phyloP scores from a whole-genome alignment of 345 rosid species.

The Acer saccharum region DNA sequence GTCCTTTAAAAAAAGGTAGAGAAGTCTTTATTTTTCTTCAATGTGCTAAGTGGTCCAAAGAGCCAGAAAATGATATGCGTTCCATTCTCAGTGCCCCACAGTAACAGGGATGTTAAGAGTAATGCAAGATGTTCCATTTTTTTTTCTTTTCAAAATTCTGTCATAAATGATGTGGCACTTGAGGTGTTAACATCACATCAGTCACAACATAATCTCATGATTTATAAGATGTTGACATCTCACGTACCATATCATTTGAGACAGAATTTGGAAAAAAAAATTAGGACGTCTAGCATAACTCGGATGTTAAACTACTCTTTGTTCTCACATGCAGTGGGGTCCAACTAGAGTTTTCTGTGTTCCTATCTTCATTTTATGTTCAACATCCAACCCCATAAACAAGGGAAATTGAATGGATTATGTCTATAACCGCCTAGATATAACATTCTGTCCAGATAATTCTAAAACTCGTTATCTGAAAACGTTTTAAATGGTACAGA shows the following conservation, averaged over 20 bases:
- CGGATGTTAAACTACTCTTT: conserved; percentile 9
- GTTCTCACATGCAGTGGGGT: conserved; percentile 33
- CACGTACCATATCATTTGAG: too few relatives aligned
- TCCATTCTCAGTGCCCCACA: conserved; percentile 9
- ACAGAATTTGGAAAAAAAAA: too few relatives aligned
- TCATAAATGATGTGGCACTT: too few relatives aligned
- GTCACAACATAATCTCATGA: too few relatives aligned
- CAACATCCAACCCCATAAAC: not conserved
- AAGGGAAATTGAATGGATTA: not conserved
- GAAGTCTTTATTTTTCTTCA: conserved; percentile 10
- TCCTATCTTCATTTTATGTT: conserved; percentile 1
- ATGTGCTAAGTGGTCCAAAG: conserved; percentile 5
- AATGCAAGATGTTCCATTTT: too few relatives aligned
- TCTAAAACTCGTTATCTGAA: too few relatives aligned
- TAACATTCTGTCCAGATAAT: too few relatives aligned
- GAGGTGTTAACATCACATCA: too few relatives aligned
- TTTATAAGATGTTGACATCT: too few relatives aligned
- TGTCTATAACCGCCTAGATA: not conserved
- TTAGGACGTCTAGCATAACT: too few relatives aligned
- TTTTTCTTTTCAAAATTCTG: too few relatives aligned
- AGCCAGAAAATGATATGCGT: conserved; percentile 2
- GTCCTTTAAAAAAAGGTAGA: conserved; percentile 5
- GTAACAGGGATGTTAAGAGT: conserved; percentile 13
- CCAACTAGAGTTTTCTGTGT: conserved; percentile 1
- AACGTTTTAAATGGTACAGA: too few relatives aligned